Percentiles rank a stretch among this genome's conserved stretches.
Conservation (phyloP, 1,139 yeast species). For the Yamadazyma friedrichii region DNA sequence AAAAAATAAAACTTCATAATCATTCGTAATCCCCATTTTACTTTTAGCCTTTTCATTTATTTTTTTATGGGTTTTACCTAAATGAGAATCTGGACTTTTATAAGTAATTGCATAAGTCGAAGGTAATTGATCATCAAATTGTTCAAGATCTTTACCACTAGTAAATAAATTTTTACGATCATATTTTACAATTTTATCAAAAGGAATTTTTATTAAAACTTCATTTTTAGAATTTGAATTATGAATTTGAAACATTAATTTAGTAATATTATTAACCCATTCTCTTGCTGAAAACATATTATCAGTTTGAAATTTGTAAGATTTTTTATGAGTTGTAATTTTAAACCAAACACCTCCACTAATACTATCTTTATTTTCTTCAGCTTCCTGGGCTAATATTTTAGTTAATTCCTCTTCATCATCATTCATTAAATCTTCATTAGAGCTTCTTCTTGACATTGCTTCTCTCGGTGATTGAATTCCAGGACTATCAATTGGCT, state of each 20-base stretch:
- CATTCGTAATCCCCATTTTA: conserved; percentile 19
- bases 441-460: conserved; percentile 10
- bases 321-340: conserved; percentile 55
- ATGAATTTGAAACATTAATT: conserved; percentile 64
- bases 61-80: conserved; percentile 13
- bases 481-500: conserved; percentile 12
- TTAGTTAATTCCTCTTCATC: conserved; percentile 24
- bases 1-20: conserved; percentile 65
- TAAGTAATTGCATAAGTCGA: conserved; percentile 10
- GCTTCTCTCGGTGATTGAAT: conserved; percentile 11
- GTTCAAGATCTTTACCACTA: conserved; percentile 11
- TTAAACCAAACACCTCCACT: conserved; percentile 50
- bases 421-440: conserved; percentile 21
- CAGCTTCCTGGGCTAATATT: conserved; percentile 26
- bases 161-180: conserved; percentile 34
- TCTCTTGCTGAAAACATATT: conserved; percentile 67
- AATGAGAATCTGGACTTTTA: neutral
- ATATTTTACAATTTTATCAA: conserved; percentile 62
- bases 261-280: conserved; percentile 77
- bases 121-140: conserved; percentile 10
- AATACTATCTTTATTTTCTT: conserved; percentile 27
- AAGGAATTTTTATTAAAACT: conserved; percentile 76
- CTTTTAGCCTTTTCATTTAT: conserved; percentile 29
- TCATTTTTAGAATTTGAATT: conserved; percentile 68
- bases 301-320: conserved; percentile 72